Evolutionary conservation across 352 stramenopile genomes (phyloP), one percentile per base, ranked within the genome.

Genomic region (Pythium pyrilobum): DNA sequence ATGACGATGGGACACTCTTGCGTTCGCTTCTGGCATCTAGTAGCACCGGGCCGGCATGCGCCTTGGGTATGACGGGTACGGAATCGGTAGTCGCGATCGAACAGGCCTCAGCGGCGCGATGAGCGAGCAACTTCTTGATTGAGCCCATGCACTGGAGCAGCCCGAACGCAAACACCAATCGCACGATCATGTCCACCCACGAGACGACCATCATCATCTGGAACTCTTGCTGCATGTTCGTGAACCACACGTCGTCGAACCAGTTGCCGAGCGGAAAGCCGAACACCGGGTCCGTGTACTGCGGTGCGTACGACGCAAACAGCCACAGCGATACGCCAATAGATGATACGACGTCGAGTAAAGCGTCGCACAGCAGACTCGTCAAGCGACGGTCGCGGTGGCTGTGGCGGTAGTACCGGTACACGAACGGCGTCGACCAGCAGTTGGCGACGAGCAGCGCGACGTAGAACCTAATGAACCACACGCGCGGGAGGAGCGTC

Each of bases 141-240:
- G 24, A 21, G 2, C 46, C 36, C 48, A 39, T 56, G 27, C 48
- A 56, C 36, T 47, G 34, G 15, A 56, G 5, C 0, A 56, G 8
- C 1, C 37, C 48, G 3, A 46, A 18, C 1, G 36, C 48, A 8
- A 56, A 46, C 3, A 56, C 48, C 1, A 56, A 3, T 3, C 48
- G 24, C 5, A 24, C 38, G 4, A 18, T 15, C 48, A 56, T 38
- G 48, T 56, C 48, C n/a, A 7, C 28, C 48, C 48, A 56, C 27
- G 48, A 56, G 0, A 20, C 37, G 11, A 46, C 29, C n/a, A 56
- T 7, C 48, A 56, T 56, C 24, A 56, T 37, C 37, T 56, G 36
- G 36, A 56, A 56, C 18, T 56, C 48, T 10, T 56, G 48, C 4
- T 56, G 18, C 25, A 46, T 18, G 24, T 8, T 28, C 3, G 48